Conservation (phyloP, 192 early-diverging fungal genomes). For the Dimargaris cristalligena region DNA sequence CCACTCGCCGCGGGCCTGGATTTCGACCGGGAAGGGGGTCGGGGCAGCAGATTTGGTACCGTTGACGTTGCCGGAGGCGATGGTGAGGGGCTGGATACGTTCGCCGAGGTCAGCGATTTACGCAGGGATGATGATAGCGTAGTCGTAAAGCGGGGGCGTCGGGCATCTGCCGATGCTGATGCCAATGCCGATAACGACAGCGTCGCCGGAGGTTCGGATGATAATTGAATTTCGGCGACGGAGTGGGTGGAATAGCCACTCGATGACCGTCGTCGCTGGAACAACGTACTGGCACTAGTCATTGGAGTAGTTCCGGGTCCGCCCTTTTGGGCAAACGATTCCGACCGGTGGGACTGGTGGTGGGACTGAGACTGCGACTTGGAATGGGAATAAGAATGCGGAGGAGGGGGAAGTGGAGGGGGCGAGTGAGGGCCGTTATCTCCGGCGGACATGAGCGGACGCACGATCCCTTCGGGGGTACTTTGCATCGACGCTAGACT, state of each 20-base stretch:
- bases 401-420: too few species aligned
- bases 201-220: too few species aligned
- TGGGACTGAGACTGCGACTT: too few species aligned
- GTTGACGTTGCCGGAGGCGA: not conserved
- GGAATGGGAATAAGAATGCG: too few species aligned
- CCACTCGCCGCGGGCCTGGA: not conserved
- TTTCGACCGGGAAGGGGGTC: not conserved
- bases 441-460: too few species aligned
- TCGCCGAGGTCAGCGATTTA: not conserved
- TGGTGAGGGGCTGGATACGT: not conserved
- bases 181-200: too few species aligned
- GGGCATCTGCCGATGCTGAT: not conserved
- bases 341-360: too few species aligned
- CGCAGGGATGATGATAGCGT: not conserved
- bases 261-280: not conserved
- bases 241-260: not conserved
- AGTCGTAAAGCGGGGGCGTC: not conserved
- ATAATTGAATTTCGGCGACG: not conserved
- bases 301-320: not conserved
- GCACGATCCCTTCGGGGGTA: too few species aligned
- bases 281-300: not conserved
- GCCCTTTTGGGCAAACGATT: not conserved
- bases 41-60: not conserved
- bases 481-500: too few species aligned
- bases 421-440: too few species aligned